Evolutionary conservation across 2,329 filamentous ascomycete genomes (phyloP).

Genomic region (Neoarthrinium moseri): DNA sequence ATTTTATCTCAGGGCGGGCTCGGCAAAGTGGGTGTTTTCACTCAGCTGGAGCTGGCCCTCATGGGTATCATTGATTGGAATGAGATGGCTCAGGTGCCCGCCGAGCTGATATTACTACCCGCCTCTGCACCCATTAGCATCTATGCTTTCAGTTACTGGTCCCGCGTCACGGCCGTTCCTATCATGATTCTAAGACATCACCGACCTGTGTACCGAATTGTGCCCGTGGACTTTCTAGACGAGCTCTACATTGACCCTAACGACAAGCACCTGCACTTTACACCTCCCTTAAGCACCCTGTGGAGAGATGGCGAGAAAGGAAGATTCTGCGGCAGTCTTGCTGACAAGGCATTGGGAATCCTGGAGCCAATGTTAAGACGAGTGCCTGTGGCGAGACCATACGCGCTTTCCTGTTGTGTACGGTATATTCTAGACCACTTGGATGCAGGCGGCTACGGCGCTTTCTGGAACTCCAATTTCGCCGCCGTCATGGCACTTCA

Average conservation of each 20-base stretch:
- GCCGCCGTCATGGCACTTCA: slow-evolving; percentile 6
- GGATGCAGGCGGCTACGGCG: slow-evolving; percentile 7
- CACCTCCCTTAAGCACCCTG: slow-evolving; percentile 11
- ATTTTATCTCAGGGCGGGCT: neutral
- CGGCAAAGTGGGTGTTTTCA: neutral
- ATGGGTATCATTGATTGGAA: slow-evolving; percentile 33
- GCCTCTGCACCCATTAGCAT: slow-evolving; percentile 25
- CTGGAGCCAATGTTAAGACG: slow-evolving; percentile 25
- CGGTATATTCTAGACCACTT: slow-evolving; percentile 19
- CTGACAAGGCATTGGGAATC: slow-evolving; percentile 26
- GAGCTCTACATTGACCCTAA: slow-evolving; percentile 10
- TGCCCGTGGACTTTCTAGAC: slow-evolving; percentile 19
- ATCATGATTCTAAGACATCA: slow-evolving; percentile 26
- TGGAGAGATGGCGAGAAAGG: slow-evolving; percentile 15
- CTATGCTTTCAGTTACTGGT: slow-evolving; percentile 27
- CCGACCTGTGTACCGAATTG: slow-evolving; percentile 21
- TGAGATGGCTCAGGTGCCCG: slow-evolving; percentile 28
- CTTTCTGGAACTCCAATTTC: slow-evolving; percentile 5
- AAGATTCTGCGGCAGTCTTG: slow-evolving; percentile 26
- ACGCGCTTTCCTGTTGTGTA: slow-evolving; percentile 25
- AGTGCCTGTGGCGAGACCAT: slow-evolving; percentile 20
- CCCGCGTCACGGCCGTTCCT: slow-evolving; percentile 21
- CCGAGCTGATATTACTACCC: slow-evolving; percentile 31
- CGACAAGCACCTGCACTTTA: slow-evolving; percentile 25
- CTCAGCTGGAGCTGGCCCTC: slow-evolving; percentile 8